Conservation (phyloP, 208 protist species). For the Angomonas deanei region DNA sequence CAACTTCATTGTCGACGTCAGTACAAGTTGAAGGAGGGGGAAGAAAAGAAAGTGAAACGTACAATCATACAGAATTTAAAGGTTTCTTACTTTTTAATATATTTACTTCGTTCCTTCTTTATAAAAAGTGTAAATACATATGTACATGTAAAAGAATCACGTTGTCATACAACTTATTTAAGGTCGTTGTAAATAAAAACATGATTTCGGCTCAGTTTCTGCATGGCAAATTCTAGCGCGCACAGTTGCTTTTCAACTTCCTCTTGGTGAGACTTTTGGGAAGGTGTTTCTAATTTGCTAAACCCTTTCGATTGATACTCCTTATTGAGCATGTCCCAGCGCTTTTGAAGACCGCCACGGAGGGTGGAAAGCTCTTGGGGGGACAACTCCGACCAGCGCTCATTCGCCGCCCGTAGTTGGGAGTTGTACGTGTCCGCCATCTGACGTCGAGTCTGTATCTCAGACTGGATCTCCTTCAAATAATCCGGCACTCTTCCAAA, state of each 20-base stretch:
- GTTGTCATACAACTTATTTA: slow-evolving; percentile 20
- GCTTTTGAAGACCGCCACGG: slow-evolving; percentile 77
- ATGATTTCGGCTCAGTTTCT: slow-evolving; percentile 80
- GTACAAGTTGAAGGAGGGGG: no score
- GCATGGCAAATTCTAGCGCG: slow-evolving; percentile 83
- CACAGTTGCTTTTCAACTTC: slow-evolving; percentile 72
- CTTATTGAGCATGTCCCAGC: slow-evolving; percentile 88
- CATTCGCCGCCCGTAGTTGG: slow-evolving; percentile 36
- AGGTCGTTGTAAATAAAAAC: slow-evolving; percentile 85
- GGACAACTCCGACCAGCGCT: slow-evolving; percentile 76
- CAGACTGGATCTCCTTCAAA: slow-evolving; percentile 85
- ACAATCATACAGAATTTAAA: no score
- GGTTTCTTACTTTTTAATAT: no score
- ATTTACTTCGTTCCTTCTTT: no score
- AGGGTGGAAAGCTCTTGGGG: slow-evolving; percentile 74
- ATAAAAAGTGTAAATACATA: slow-evolving; percentile 9
- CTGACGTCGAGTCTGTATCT: slow-evolving; percentile 68
- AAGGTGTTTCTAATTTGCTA: slow-evolving; percentile 86
- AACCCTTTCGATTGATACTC: slow-evolving; percentile 92
- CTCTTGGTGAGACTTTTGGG: slow-evolving; percentile 80
- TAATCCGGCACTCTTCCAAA: slow-evolving; percentile 91
- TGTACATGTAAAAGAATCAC: neutral
- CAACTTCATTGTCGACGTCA: no score
- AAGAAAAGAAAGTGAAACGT: no score
- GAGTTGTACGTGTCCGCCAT: slow-evolving; percentile 34